These are phyloP conservation scores for Myriangium duriaei DNA, from an alignment of 2,329 filamentous ascomycete genomes.

Conservation along the genomic window DNA sequence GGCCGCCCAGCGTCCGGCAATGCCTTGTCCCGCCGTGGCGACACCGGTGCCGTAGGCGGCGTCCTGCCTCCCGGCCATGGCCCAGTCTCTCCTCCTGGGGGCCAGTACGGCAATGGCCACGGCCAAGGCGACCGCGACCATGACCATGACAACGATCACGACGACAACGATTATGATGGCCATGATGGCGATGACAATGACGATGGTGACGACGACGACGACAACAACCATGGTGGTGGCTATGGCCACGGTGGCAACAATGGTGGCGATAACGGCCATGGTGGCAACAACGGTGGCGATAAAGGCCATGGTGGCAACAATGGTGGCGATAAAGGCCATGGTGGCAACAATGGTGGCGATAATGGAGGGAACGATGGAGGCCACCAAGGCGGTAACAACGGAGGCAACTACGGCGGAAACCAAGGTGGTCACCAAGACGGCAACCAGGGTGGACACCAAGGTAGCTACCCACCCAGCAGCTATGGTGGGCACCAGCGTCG, in stretches of 20 bases:
- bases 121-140: not conserved
- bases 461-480: no score
- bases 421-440: no score
- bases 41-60: no score
- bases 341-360: not conserved
- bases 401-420: no score
- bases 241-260: not conserved
- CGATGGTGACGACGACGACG: not conserved
- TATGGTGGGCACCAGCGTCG: no score
- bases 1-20: no score
- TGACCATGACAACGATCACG: not conserved
- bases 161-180: not conserved
- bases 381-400: no score
- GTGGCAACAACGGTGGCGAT: not conserved
- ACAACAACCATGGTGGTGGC: not conserved
- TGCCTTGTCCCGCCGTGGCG: no score
- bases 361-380: no score
- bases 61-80: no score
- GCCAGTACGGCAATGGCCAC: conserved; percentile 17
- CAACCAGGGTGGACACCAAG: no score
- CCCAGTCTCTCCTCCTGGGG: not conserved
- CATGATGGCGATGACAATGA: not conserved
- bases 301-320: no score
- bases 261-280: not conserved
- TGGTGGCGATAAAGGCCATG: not conserved